Base-by-base conservation (phyloP, 768 basidiomycete genomes). In the Trametes punicea region DNA sequence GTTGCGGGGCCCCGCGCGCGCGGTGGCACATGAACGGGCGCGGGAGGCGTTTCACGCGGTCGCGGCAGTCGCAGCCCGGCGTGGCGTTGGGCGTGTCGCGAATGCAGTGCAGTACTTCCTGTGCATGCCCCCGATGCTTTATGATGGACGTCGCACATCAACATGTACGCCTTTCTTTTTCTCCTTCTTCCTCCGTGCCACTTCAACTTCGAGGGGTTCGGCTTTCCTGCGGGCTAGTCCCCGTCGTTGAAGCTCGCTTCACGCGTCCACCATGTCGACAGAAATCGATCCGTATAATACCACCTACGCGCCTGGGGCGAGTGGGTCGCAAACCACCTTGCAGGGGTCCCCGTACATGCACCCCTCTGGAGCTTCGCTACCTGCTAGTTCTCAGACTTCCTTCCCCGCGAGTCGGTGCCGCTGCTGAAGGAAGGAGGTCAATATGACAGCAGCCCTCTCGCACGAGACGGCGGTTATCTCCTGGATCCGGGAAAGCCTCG, bases 391-490 rank as follows among this genome's bases (percentile, higher is more conserved):
- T 27, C 44, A 29, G 25, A 39, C 44, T 1, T 54, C 52, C 2
- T 18, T 54, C 16, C 52, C 52, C 52, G 52, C 36, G 52, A 54
- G 20, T 27, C 9, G 18, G 52, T 44, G 25, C 52, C 52, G 5
- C 44, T 54, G 10, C 44, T 54, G 18, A 26, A 54, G 13, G 34
- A 38, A n/a, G 31, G n/a, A 4, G 13, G 7, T 11, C 23, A 10
- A 13, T 46, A 54, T 20, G 33, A 38, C n/a, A 38, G 34, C 27
- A 54, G 52, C 33, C 52, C 52, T 20, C 52, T 54, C 3, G 34
- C 33, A 25, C 26, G 21, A 18, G 44, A 38, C 6, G 45, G 68
- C 29, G 87, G 88, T 56, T 87, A 88, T 52, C 83, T 82, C 0
- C 72, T 68, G 41, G 75, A 75, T 39, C 65, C 55, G 4, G 44